phyloP scores from a whole-genome alignment of 2,329 filamentous ascomycete species.

The Fusarium tjaetaba region DNA sequence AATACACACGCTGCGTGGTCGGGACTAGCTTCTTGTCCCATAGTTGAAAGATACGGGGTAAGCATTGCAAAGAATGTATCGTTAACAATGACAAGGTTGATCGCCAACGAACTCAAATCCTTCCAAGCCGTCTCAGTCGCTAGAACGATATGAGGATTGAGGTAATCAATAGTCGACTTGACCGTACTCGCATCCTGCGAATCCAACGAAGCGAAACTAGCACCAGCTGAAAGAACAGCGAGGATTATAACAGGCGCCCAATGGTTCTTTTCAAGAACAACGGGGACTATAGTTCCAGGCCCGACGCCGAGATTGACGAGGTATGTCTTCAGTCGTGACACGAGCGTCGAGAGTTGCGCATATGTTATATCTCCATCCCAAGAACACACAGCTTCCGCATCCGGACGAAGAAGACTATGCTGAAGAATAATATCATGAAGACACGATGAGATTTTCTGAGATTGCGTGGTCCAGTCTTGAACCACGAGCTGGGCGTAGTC shows the following conservation, averaged over 20 bases:
- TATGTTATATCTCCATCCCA: conserved; percentile 59
- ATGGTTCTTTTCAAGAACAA: conserved; percentile 75
- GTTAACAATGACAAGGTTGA: conserved; percentile 55
- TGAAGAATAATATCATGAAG: conserved; percentile 58
- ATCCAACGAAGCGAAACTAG: conserved; percentile 62
- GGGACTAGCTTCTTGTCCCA: conserved; percentile 49
- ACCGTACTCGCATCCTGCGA: conserved; percentile 54
- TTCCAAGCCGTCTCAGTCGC: conserved; percentile 55
- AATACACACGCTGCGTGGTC: conserved; percentile 68
- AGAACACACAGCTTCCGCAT: conserved; percentile 54
- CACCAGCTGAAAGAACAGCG: conserved; percentile 70
- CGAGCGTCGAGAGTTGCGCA: conserved; percentile 50
- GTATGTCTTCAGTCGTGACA: conserved; percentile 53
- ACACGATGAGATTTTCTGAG: conserved; percentile 53
- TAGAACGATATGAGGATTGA: conserved; percentile 57
- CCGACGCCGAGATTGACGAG: conserved; percentile 62
- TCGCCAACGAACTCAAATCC: conserved; percentile 52
- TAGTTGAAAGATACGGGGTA: conserved; percentile 44
- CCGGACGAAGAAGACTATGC: conserved; percentile 52
- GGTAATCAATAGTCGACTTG: conserved; percentile 54
- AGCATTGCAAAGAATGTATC: conserved; percentile 53
- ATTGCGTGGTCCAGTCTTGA: conserved; percentile 57
- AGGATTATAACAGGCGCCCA: conserved; percentile 76
- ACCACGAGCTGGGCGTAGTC: conserved; percentile 64
- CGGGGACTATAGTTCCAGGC: conserved; percentile 67